A percentile compares a stretch with the other conserved stretches of the same genome.
These are phyloP conservation scores for Eremochloa ophiuroides DNA, from an alignment of 176 grass and related monocot species.

Conservation along the genomic window DNA sequence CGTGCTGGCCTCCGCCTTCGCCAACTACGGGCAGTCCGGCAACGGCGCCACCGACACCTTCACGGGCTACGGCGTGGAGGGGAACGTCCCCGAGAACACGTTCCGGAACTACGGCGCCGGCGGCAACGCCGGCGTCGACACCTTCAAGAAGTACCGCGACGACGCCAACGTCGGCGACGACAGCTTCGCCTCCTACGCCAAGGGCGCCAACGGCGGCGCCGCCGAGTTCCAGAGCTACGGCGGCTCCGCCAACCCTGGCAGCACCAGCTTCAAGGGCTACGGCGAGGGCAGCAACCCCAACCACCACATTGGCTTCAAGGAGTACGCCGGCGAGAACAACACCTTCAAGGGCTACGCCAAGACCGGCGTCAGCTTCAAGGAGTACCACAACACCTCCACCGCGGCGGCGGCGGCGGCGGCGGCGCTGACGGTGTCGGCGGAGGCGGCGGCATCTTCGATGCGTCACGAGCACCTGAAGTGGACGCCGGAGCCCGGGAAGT, in stretches of 20 bases:
- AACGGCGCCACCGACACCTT: conserved; percentile 81
- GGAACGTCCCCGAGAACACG: conserved; percentile 59
- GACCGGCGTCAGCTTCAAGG: conserved; percentile 51
- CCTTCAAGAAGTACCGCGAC: conserved; percentile 67
- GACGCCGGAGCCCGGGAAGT: conserved; percentile 72
- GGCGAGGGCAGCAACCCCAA: conserved; percentile 66
- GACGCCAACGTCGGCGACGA: conserved; percentile 72
- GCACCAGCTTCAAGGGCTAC: conserved; percentile 56
- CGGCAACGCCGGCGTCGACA: conserved; percentile 58
- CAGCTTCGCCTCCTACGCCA: conserved; percentile 66
- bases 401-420: neutral
- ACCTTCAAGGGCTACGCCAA: conserved; percentile 66
- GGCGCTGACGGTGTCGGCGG: neutral
- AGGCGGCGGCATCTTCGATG: neutral
- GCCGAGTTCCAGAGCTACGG: conserved; percentile 69
- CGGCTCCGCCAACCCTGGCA: conserved; percentile 47
- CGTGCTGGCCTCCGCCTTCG: conserved; percentile 52
- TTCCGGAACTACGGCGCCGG: conserved; percentile 62
- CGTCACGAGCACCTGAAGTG: conserved; percentile 43
- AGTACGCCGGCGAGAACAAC: conserved; percentile 46
- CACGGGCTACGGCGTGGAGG: conserved; percentile 42
- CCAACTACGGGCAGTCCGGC: conserved; percentile 56
- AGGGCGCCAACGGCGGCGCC: conserved; percentile 55
- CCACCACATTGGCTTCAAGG: conserved; percentile 60
- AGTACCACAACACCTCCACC: conserved; percentile 54